phyloP scores from a whole-genome alignment of 2,329 filamentous ascomycete genomes.

The Aspergillus tanneri region DNA sequence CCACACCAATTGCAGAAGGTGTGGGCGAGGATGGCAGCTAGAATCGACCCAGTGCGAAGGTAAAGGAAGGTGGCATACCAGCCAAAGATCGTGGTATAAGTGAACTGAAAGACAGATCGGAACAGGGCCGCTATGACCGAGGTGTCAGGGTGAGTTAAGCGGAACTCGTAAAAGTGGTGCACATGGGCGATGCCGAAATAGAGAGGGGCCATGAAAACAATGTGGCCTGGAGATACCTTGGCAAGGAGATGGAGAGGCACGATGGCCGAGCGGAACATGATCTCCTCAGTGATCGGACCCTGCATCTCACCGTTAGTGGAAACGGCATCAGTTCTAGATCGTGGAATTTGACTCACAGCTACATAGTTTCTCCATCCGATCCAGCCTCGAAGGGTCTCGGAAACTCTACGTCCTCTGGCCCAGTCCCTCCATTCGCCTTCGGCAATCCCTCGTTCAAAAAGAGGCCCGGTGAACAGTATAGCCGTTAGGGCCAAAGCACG shows the following conservation, averaged over 20 bases:
- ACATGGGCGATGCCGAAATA: constrained; percentile 92
- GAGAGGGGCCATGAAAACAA: constrained; percentile 78
- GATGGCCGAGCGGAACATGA: constrained; percentile 86
- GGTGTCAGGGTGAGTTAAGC: constrained; percentile 72
- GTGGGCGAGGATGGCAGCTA: constrained; percentile 73
- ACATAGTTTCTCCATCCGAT: constrained; percentile 83
- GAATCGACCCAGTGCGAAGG: constrained; percentile 77
- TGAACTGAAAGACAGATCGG: constrained; percentile 77
- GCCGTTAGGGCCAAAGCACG: constrained; percentile 69
- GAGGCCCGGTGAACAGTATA: constrained; percentile 76
- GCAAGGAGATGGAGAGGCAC: constrained; percentile 79
- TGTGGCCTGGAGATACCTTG: constrained; percentile 54
- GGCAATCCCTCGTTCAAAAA: constrained; percentile 76
- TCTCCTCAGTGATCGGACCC: constrained; percentile 88
- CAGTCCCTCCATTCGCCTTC: constrained; percentile 69
- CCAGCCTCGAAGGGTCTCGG: constrained; percentile 68
- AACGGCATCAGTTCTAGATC: constrained; percentile 11
- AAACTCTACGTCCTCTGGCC: constrained; percentile 56
- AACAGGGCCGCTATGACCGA: constrained; percentile 63
- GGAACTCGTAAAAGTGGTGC: constrained; percentile 95
- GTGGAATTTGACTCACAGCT: constrained; percentile 59
- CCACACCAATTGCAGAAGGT: constrained; percentile 92
- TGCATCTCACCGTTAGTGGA: constrained; percentile 32
- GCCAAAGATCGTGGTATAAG: constrained; percentile 89
- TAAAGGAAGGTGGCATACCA: constrained; percentile 90